A percentile compares a stretch with the other conserved stretches of the same genome.
phyloP scores from a whole-genome alignment of 1,284 basidiomycete species.

The Ustilago xerochloae region DNA sequence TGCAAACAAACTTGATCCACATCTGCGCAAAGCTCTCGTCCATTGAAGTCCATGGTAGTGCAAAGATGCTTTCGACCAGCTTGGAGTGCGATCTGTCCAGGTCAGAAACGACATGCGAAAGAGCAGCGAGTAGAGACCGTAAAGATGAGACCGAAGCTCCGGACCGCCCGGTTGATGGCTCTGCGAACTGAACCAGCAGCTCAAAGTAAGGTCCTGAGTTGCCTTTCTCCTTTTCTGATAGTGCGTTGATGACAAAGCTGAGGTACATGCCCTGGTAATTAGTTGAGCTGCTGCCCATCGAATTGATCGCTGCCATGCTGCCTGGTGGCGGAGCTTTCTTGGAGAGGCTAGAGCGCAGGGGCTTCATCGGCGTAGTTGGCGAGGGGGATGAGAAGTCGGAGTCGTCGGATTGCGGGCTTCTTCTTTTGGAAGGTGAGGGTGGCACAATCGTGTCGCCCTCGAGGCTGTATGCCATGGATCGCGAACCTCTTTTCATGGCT shows the following conservation, averaged over 20 bases:
- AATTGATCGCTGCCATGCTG: constrained; percentile 40
- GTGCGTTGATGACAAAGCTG: constrained; percentile 82
- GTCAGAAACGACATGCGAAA: constrained; percentile 74
- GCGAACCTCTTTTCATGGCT: constrained; percentile 33
- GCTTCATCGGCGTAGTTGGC: constrained; percentile 29
- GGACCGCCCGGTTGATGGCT: constrained; percentile 30
- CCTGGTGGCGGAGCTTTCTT: constrained; percentile 42
- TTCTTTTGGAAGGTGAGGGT: constrained; percentile 36
- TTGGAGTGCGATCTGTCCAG: constrained; percentile 80
- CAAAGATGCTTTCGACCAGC: constrained; percentile 87
- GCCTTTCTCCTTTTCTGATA: constrained; percentile 76
- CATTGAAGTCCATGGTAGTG: constrained; percentile 89
- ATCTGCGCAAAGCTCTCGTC: constrained; percentile 75
- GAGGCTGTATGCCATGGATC: constrained; percentile 12
- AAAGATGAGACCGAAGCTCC: constrained; percentile 54
- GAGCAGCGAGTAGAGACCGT: constrained; percentile 70
- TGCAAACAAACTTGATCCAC: constrained; percentile 78
- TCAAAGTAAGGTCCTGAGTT: constrained; percentile 70
- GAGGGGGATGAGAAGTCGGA: constrained; percentile 35
- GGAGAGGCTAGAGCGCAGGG: constrained; percentile 39
- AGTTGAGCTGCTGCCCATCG: constrained; percentile 20
- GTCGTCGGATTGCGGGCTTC: constrained; percentile 30
- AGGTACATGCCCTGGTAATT: constrained; percentile 79
- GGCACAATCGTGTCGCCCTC: constrained; percentile 4
- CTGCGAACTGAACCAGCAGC: constrained; percentile 71